Conservation (phyloP, 257 asterid genomes). For the Penstemon newberryi region DNA sequence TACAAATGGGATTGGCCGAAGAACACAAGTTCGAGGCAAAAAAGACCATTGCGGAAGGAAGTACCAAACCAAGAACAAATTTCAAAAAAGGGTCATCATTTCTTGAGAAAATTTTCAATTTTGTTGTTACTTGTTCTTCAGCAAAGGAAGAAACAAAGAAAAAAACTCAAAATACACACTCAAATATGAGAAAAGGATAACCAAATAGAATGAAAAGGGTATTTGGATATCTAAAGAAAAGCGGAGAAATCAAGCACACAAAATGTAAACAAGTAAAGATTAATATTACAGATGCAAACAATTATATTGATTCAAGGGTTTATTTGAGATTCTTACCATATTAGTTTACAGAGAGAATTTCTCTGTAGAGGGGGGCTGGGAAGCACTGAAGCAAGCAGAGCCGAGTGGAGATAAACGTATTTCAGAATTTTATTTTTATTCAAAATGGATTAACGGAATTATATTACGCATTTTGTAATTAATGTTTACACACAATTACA, state of each 20-base stretch:
- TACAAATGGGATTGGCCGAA: slow-evolving; percentile 29
- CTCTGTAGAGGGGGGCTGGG: neutral
- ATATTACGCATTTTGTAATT: too few species aligned
- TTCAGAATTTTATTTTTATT: neutral
- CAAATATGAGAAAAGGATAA: neutral
- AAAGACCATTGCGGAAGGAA: slow-evolving; percentile 28
- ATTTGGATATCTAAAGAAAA: slow-evolving; percentile 12
- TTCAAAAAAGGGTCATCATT: neutral
- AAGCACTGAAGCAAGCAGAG: neutral
- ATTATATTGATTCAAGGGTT: neutral
- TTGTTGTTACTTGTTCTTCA: neutral
- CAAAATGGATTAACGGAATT: too few species aligned
- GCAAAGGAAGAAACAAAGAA: neutral
- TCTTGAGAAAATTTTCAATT: neutral
- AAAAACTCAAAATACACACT: neutral
- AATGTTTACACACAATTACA: too few species aligned
- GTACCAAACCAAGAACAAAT: neutral
- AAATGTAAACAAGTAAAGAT: neutral
- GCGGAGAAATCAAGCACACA: slow-evolving; percentile 20
- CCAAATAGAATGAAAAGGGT: neutral
- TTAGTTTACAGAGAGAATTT: neutral
- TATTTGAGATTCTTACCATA: neutral
- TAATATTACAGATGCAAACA: neutral
- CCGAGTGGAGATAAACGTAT: neutral
- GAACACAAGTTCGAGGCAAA: slow-evolving; percentile 25